These are phyloP conservation scores for Thalassiosira exigua DNA, from an alignment of 352 stramenopile genomes.

Conservation along the genomic window DNA sequence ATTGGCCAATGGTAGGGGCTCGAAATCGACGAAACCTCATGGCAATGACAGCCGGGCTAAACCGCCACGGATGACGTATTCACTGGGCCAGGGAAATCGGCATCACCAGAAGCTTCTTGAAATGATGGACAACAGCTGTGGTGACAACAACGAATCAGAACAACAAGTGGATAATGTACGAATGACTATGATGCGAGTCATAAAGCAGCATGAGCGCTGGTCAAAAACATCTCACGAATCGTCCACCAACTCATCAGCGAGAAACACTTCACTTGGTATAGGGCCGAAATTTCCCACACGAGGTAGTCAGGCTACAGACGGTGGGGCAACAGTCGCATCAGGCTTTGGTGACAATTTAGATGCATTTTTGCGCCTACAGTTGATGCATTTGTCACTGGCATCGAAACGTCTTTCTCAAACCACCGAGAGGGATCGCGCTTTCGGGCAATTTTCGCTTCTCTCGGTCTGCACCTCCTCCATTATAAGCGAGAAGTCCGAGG, in stretches of 20 bases:
- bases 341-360: conserved; percentile 41
- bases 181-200: conserved; percentile 59
- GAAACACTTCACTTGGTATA: conserved; percentile 48
- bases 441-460: conserved; percentile 58
- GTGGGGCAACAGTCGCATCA: conserved; percentile 18
- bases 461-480: conserved; percentile 35
- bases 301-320: conserved; percentile 26
- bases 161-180: conserved; percentile 36
- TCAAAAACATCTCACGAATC: conserved; percentile 35
- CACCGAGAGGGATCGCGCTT: conserved; percentile 28
- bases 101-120: conserved; percentile 63
- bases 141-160: conserved; percentile 17
- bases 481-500: conserved; percentile 30
- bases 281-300: conserved; percentile 8
- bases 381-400: conserved; percentile 55
- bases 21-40: not conserved
- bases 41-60: conserved; percentile 7
- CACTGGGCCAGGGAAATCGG: conserved; percentile 59
- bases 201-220: conserved; percentile 60
- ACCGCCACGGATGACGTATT: conserved; percentile 51
- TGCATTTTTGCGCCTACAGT: conserved; percentile 46
- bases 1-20: not conserved
- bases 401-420: conserved; percentile 31
- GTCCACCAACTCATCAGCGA: conserved; percentile 49
- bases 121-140: conserved; percentile 52